Evolutionary conservation across 108 stramenopile species (phyloP), one percentile per base, ranked within the genome.

Genomic region (Skeletonema menzelii): DNA sequence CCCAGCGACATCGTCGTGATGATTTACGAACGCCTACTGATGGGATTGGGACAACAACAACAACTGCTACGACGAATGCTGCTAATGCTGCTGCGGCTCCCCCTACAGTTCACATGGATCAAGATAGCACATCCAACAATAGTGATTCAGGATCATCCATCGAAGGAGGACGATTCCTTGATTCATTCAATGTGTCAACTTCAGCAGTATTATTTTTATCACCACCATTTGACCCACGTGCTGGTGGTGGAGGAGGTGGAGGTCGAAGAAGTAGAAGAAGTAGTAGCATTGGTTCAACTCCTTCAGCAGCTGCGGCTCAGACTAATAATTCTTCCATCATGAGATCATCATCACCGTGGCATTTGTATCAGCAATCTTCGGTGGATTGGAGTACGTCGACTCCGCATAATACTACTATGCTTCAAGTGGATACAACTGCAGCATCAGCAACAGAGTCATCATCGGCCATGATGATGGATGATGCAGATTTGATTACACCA

Each of bases 181-280:
- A 73, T 59, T 64, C 63, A n/a, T 62, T 63, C 26, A 30, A 38
- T 11, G 35, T 27, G 0, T 67, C 67, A 8, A 17, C 56, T 0
- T 75, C 67, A 6, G 67, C 59, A 2, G 22, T 38, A 1, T 12
- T 47, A 19, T 75, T 67, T 30, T n/a, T 22, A 4, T 61, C 59
- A 15, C 74, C 74, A 24, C 74, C 67, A 17, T 35, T 75, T 5
- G 66, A 75, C 56, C 74, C 74, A 47, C 31, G 74, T 2, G 70
- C 59, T 5, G 70, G 70, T 34, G 53, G 60, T 31, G 73, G 65
- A 24, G 24, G 65, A 46, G 19, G 31, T 7, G 31, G 31, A 32
- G 31, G 1, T 7, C 5, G 49, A 53, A 8, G 49, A 53, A 7
- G 22, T 53, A 2, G 49, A 2, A 0, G 49, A 22, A 22, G 49